Evolutionary conservation across 163 green algal species (phyloP), one percentile per base, ranked within the genome.

Genomic region (Chlamydomonas reinhardtii): DNA sequence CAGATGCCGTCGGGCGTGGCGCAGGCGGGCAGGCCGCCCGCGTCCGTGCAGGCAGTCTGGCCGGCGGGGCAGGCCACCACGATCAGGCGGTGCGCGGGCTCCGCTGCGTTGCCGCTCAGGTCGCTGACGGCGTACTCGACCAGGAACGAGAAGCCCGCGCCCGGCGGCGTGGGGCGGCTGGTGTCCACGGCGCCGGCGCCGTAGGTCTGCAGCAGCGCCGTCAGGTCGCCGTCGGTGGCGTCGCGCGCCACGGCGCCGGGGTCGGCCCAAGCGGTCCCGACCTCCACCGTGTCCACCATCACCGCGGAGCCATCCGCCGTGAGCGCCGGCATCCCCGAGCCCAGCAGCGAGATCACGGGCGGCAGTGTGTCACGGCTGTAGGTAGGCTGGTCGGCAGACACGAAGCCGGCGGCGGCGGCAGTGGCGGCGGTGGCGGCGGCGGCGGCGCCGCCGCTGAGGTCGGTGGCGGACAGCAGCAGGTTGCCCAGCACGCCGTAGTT

Each of bases 101-200:
- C 82, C 0, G 91, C 91, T 4, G 79, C 70, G 61, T 94, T 94
- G 62, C 88, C 78, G 16, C 74, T 80, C 29, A 82, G 74, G 69
- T 94, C 91, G 35, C 79, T 25, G n/a, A 93, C 91, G 37, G 74
- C 69, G 64, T 94, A 94, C 52, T 90, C 86, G 29, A 94, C 86
- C 29, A 89, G 77, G 81, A 82, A 91, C 2, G 66, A 76, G 56
- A 88, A 92, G 2, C 75, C 24, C 27, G 24, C 56, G 56, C 61
- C 74, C 8, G 74, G 65, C 20, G 73, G 52, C 17, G 91, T 94
- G 22, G 91, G 91, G 0, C 66, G 27, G 59, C 34, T 86, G 39
- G 72, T 87, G 61, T 87, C 82, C 37, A 82, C 82, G 2, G 72
- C 72, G 15, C 61, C 71, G 19, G 73, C 66, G 37, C 90, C 90